Evolutionary conservation across 169 alveolate species (phyloP), one percentile per base, ranked within the genome.

Genomic region (Babesia gibsoni): DNA sequence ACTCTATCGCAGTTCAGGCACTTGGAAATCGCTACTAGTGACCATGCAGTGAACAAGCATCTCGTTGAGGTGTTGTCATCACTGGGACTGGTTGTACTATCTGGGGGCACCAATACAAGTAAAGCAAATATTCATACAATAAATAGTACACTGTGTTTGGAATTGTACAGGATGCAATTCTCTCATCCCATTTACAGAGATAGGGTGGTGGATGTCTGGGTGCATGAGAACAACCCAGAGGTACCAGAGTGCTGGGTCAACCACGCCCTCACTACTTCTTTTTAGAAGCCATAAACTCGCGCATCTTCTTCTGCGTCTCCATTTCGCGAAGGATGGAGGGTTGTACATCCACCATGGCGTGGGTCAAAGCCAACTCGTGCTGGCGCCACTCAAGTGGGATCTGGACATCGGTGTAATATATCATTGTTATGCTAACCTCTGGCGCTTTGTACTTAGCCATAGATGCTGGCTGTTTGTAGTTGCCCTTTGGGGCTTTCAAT

Each of bases 341-440:
- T 48, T 79, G 83, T 30, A 69, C 88, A 25, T 79, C 88, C 10
- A 79, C 83, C 88, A 79, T 79, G 20, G 67, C 56, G 23, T 79
- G 72, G 18, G 88, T 79, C 41, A 79, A n/a, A 0, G 88, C 88
- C 58, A 79, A 35, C 50, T 79, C 88, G 36, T 79, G 88, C 50
- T 69, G 66, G 1, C 88, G 57, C 88, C 88, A 79, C 16, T 79
- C 83, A n/a, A 79, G 59, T 8, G 88, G 88, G 0, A 69, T 49
- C 88, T 79, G 43, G 16, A 7, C 32, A 8, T 10, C 0, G 29
- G 18, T 41, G 12, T 0, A 3, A 20, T 6, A 41, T 10, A 1
- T n/a, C 14, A 5, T 23, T 12, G 37, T 7, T 14, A 4, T n/a
- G 10, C 54, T 25, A 23, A 79, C 88, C 48, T 59, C 68, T 5